Percentiles rank a stretch among this genome's conserved stretches.
Conservation (phyloP, 805 yeast species). For the Lachancea lanzarotensis region DNA sequence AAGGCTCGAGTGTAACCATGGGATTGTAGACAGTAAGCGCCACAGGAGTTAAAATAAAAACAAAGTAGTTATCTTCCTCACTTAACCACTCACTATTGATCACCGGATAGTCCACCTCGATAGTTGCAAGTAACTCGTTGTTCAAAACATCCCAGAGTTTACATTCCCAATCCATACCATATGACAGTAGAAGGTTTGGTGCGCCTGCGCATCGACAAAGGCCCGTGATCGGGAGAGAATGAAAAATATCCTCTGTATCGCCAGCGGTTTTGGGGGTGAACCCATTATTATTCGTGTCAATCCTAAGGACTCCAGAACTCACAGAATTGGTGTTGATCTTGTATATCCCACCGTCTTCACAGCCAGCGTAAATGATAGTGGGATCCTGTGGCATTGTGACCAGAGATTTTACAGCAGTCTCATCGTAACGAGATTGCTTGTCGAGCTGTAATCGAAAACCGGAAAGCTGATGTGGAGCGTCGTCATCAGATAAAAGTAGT, state of each 20-base stretch:
- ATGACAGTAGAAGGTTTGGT: conserved; percentile 17
- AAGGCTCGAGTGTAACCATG: not conserved
- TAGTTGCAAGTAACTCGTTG: conserved; percentile 10
- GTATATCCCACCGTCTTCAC: conserved; percentile 28
- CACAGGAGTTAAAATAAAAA: conserved; percentile 14
- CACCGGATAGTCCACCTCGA: conserved; percentile 18
- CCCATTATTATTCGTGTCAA: conserved; percentile 17
- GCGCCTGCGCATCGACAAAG: conserved; percentile 10
- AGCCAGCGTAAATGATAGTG: conserved; percentile 19
- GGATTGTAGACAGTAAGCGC: conserved; percentile 9
- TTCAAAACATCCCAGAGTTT: conserved; percentile 21
- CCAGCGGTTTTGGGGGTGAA: conserved; percentile 14
- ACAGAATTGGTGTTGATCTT: conserved; percentile 12
- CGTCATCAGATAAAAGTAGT: conserved; percentile 4
- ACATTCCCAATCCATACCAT: conserved; percentile 25
- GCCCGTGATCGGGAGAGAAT: conserved; percentile 18
- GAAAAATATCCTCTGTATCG: conserved; percentile 12
- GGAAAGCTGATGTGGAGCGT: not conserved
- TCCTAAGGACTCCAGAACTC: conserved; percentile 4
- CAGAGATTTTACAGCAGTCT: conserved; percentile 15
- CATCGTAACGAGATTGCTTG: conserved; percentile 14
- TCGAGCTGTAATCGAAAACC: conserved; percentile 11
- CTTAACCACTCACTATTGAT: conserved; percentile 17
- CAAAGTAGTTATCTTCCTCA: conserved; percentile 5
- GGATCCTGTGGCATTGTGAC: conserved; percentile 18